These are phyloP conservation scores for Neurospora pannonica DNA, from an alignment of 495 filamentous ascomycete genomes.

Conservation along the genomic window DNA sequence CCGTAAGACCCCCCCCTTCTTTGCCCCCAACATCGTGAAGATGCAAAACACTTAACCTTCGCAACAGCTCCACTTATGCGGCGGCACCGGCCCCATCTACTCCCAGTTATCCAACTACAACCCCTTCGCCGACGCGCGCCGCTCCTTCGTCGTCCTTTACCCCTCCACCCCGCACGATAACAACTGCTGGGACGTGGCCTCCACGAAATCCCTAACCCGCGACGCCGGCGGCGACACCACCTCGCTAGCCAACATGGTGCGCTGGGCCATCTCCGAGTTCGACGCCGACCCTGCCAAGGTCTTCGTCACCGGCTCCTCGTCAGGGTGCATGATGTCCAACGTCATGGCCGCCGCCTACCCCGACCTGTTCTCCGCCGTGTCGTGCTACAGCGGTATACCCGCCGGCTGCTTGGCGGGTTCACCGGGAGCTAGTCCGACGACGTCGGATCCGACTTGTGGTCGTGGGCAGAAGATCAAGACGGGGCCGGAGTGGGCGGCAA, in stretches of 20 bases:
- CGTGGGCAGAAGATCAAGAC: slow-evolving; percentile 26
- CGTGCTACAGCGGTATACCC: too few relatives aligned
- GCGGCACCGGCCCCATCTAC: slow-evolving; percentile 32
- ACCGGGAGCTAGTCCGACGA: slow-evolving; percentile 23
- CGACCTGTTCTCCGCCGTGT: slow-evolving; percentile 30
- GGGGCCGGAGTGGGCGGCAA: slow-evolving; percentile 21
- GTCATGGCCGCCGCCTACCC: slow-evolving; percentile 28
- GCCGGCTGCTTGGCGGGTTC: slow-evolving; percentile 31
- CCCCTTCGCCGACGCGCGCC: slow-evolving; percentile 23
- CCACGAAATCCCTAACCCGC: slow-evolving; percentile 33
- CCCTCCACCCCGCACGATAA: slow-evolving; percentile 30
- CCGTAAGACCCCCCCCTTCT: slow-evolving; percentile 23
- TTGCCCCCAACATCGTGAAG: not conserved
- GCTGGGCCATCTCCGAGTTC: slow-evolving; percentile 36
- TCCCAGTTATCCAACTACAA: slow-evolving; percentile 30
- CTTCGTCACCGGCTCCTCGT: slow-evolving; percentile 38
- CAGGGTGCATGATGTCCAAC: slow-evolving; percentile 46
- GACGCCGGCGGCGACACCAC: slow-evolving; percentile 42
- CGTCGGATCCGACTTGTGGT: slow-evolving; percentile 33
- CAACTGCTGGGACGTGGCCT: slow-evolving; percentile 43
- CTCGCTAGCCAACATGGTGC: slow-evolving; percentile 45
- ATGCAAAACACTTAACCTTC: not conserved
- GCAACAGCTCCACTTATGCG: slow-evolving; percentile 28
- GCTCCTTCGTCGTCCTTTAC: slow-evolving; percentile 40
- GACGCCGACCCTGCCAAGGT: slow-evolving; percentile 34